Percentiles rank a stretch among this genome's conserved stretches.
Evolutionary conservation across 163 green algal species (phyloP).

Genomic region (Trebouxia gelatinosa): DNA sequence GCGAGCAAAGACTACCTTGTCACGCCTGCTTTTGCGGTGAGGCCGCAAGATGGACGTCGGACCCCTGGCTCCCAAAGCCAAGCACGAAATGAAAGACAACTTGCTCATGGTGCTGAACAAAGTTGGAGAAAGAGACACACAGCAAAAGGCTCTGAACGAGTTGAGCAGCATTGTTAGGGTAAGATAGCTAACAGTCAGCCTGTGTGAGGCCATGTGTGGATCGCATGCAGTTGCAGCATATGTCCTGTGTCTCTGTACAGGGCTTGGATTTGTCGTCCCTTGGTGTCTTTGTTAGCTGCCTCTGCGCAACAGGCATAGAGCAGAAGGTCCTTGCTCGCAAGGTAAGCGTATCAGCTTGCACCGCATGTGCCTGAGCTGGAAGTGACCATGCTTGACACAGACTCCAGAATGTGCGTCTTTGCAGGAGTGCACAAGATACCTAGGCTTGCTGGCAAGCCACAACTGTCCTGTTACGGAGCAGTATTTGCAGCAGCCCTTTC

Average conservation of each 20-base stretch:
- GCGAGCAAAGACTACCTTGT: background rate
- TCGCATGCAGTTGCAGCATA: background rate
- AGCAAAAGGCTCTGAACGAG: background rate
- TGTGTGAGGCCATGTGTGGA: background rate
- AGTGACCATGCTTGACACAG: background rate
- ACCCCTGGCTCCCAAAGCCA: background rate
- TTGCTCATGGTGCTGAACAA: background rate
- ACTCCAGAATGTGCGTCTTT: background rate
- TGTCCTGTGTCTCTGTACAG: background rate
- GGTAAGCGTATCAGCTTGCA: background rate
- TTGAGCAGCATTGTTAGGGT: background rate
- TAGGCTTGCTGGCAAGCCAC: constrained; percentile 13
- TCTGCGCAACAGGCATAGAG: constrained; percentile 25
- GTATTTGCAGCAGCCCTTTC: constrained; percentile 8
- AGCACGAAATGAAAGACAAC: background rate
- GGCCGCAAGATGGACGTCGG: background rate
- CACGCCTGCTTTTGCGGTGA: background rate
- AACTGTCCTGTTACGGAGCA: background rate
- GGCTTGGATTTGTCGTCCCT: background rate
- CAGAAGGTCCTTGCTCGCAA: constrained; percentile 18
- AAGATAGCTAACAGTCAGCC: background rate
- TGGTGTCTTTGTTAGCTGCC: constrained; percentile 8
- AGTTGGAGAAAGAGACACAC: constrained; percentile 15
- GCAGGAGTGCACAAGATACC: constrained; percentile 10
- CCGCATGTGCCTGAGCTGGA: background rate